Base-by-base conservation (phyloP, 169 alveolate species). In the Pseudocohnilembus persalinus region DNA sequence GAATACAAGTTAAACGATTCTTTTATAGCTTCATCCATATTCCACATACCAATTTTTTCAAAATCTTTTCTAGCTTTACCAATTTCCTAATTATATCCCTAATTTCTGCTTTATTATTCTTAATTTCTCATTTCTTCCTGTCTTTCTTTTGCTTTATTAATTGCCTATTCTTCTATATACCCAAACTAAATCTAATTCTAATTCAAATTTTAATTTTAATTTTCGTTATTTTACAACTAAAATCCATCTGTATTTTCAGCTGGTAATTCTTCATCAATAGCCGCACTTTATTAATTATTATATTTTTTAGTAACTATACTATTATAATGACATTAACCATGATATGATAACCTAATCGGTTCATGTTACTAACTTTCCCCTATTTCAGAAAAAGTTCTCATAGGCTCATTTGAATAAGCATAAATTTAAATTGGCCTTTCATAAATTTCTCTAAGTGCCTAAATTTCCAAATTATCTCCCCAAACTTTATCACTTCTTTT, bases 401-500 rank as follows among this genome's bases (percentile, higher is more conserved):
- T 83, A 0, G 97, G 97, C 74, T 89, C 93, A 73, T 82, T 84
- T 15, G 93, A 77, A 82, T 94, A 93, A 26, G 95, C 94, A 92
- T 95, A 95, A 27, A 95, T 92, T 82, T 93, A 96, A 31, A 95
- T 95, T 0, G 96, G 96, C 16, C 94, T 81, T 82, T 92, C 88
- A 82, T 95, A 95, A 30, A 95, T 90, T 85, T 95, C 97, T 81
- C 94, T 76, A 31, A 95, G 77, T 0, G 96, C 96, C 72, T 95
- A 89, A 24, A 94, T 76, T 87, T 94, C 97, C 27, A 94, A 88
- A 88, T 94, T 94, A 87, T 94, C 97, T 24, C 96, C 97, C 97
- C 97, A 94, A 29, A 92, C 96, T 11, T 94, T 96, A 78, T 88
- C 92, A 81, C 91, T 65, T 76, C 95, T 82, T 84, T 93, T 92